These are phyloP conservation scores for Apiospora koreana DNA, from an alignment of 2,329 filamentous ascomycete species.

Conservation along the genomic window DNA sequence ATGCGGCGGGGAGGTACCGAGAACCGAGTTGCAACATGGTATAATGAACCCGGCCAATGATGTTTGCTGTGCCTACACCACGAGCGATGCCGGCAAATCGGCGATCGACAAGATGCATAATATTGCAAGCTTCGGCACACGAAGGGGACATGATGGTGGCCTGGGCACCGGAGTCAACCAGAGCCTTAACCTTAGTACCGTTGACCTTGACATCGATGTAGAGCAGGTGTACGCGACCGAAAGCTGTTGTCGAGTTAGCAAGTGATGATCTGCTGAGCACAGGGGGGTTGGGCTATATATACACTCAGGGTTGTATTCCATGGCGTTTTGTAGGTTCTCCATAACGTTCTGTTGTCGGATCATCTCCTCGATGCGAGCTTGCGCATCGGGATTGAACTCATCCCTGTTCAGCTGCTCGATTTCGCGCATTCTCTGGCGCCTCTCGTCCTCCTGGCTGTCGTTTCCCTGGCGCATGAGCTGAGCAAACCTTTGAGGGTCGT, in stretches of 20 bases:
- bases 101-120: constrained; percentile 93
- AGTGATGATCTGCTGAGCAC: neutral
- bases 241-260: constrained; percentile 58
- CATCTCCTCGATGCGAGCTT: constrained; percentile 92
- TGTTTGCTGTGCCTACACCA: constrained; percentile 91
- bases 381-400: constrained; percentile 90
- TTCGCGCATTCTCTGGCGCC: constrained; percentile 77
- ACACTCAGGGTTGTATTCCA: constrained; percentile 98
- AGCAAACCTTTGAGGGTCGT: constrained; percentile 76
- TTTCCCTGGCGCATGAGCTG: constrained; percentile 69
- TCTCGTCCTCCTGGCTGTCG: constrained; percentile 69
- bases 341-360: constrained; percentile 93
- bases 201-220: constrained; percentile 97
- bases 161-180: constrained; percentile 96
- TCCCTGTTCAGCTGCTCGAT: constrained; percentile 88
- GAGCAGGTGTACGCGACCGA: constrained; percentile 92
- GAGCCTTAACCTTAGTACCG: constrained; percentile 85
- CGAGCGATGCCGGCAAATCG: constrained; percentile 90
- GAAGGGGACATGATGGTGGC: constrained; percentile 98
- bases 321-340: constrained; percentile 93
- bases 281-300: constrained; percentile 31
- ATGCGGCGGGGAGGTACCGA: constrained; percentile 87
- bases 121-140: constrained; percentile 88
- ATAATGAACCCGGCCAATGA: constrained; percentile 92
- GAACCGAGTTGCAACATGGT: constrained; percentile 92